Percentiles rank a stretch among this genome's conserved stretches.
phyloP scores from a whole-genome alignment of 768 basidiomycete species.

The Phanerodontia chrysosporium region DNA sequence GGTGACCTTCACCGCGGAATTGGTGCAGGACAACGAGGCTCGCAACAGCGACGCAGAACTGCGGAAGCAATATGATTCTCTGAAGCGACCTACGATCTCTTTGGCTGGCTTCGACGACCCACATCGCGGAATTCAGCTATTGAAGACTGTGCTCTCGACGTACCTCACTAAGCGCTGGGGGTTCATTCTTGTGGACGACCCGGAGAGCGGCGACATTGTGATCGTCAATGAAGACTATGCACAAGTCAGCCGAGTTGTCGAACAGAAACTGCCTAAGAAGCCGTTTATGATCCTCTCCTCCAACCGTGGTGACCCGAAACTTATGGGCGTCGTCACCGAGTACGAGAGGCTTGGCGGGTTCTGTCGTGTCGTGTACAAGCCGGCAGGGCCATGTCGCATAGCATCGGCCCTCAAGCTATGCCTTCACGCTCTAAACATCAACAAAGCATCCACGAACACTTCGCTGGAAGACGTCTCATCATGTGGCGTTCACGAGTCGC shows the following conservation, averaged over 20 bases:
- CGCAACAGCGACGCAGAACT: constrained; percentile 20
- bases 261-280: constrained; percentile 48
- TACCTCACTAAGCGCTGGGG: constrained; percentile 79
- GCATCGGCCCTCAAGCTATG: constrained; percentile 61
- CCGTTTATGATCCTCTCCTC: constrained; percentile 78
- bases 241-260: constrained; percentile 52
- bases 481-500: not conserved
- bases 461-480: constrained; percentile 9
- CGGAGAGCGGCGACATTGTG: constrained; percentile 62
- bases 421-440: constrained; percentile 52
- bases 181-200: constrained; percentile 43
- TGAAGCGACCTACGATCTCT: constrained; percentile 49
- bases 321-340: constrained; percentile 61
- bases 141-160: constrained; percentile 54
- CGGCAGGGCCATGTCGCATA: constrained; percentile 77
- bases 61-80: constrained; percentile 21
- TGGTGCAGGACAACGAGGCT: constrained; percentile 35
- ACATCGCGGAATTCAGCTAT: constrained; percentile 64
- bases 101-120: constrained; percentile 67
- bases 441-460: constrained; percentile 26
- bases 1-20: constrained; percentile 74
- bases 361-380: constrained; percentile 87
- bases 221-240: constrained; percentile 77
- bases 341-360: constrained; percentile 82
- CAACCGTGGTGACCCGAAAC: constrained; percentile 56